Evolutionary conservation across 2,329 filamentous ascomycete species (phyloP).

Genomic region (Ophiobolus disseminans): DNA sequence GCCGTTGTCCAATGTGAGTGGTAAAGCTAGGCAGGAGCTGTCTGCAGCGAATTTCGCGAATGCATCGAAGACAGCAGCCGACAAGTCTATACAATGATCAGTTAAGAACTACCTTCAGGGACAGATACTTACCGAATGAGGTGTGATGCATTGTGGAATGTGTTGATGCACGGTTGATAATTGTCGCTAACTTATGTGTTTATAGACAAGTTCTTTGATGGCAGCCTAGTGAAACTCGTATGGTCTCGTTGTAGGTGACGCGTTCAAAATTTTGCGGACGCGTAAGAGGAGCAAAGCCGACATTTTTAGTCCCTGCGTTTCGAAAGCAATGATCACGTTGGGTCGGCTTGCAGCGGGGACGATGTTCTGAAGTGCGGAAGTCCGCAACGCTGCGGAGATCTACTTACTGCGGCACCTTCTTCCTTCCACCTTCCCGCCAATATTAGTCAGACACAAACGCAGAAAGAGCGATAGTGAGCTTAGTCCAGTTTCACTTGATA

Average conservation of each 20-base stretch:
- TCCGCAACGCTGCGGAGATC: background rate
- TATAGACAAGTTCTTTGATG: background rate
- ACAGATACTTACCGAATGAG: background rate
- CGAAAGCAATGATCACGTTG: background rate
- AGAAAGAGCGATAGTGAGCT: too few relatives aligned
- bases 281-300: background rate
- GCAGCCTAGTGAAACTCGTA: background rate
- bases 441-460: too few relatives aligned
- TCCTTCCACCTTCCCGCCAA: too few relatives aligned
- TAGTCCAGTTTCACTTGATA: too few relatives aligned
- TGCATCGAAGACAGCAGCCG: background rate
- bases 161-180: background rate
- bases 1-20: background rate
- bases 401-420: too few relatives aligned
- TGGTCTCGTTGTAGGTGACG: background rate
- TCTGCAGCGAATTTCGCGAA: constrained; percentile 1
- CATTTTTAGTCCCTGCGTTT: background rate
- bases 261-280: background rate
- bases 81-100: background rate
- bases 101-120: background rate
- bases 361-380: background rate
- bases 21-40: background rate
- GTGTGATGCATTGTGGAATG: background rate
- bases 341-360: background rate
- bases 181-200: background rate